Evolutionary conservation across 352 stramenopile genomes (phyloP).

Genomic region (Globisporangium ultimum): DNA sequence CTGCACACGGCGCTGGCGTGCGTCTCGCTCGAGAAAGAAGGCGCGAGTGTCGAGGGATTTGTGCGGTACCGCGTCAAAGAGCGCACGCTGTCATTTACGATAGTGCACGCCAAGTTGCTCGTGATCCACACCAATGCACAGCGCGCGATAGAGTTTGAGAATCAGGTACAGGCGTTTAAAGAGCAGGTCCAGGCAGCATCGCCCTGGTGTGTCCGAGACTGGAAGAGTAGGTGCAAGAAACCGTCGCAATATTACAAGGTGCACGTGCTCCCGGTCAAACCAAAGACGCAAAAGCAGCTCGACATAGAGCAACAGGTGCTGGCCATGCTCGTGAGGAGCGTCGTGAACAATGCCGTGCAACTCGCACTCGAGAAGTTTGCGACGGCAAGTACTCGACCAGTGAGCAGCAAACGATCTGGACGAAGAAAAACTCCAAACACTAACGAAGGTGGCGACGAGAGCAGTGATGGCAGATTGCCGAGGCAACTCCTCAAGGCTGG

Average conservation of each 20-base stretch:
- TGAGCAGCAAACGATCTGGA: constrained; percentile 5
- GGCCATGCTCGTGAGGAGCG: constrained; percentile 16
- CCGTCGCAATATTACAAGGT: constrained; percentile 53
- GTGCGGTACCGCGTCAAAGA: constrained; percentile 49
- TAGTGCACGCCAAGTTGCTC: constrained; percentile 11
- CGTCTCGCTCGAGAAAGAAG: constrained; percentile 55
- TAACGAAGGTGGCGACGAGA: neutral
- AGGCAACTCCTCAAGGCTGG: neutral
- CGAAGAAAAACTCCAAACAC: constrained; percentile 6
- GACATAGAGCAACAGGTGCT: constrained; percentile 27
- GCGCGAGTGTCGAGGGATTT: constrained; percentile 37
- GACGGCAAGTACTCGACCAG: constrained; percentile 1
- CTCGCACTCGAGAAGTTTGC: constrained; percentile 37
- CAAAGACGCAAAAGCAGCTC: constrained; percentile 39
- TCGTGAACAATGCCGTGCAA: constrained; percentile 31
- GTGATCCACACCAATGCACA: constrained; percentile 37
- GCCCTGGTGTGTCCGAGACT: constrained; percentile 57
- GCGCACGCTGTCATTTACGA: constrained; percentile 34
- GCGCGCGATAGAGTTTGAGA: constrained; percentile 31
- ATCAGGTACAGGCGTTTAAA: constrained; percentile 38
- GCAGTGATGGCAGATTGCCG: neutral
- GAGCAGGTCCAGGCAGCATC: constrained; percentile 40
- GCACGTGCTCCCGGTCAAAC: constrained; percentile 40
- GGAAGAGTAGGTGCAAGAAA: constrained; percentile 33
- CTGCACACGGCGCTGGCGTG: constrained; percentile 55